Percentiles rank a stretch among this genome's conserved stretches.
Evolutionary conservation across 306 rosid species (phyloP).

Genomic region (Cucurbita argyrosperma): DNA sequence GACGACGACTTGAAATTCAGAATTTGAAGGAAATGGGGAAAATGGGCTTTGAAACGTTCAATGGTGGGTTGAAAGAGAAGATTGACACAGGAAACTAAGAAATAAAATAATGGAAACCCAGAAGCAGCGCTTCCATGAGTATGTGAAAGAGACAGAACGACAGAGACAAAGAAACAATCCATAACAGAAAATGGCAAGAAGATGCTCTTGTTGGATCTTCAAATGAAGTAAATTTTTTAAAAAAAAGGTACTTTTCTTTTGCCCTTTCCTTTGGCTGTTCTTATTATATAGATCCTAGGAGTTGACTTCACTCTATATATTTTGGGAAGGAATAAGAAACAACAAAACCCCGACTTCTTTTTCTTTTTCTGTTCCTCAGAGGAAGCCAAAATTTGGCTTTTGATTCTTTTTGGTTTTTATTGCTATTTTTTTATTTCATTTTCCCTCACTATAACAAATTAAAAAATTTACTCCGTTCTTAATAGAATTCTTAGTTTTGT

Average conservation of each 20-base stretch:
- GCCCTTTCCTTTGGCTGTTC: not conserved
- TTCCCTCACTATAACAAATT: no score
- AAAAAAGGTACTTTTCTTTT: not conserved
- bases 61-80: not conserved
- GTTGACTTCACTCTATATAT: not conserved
- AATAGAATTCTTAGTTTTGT: no score
- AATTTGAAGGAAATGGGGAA: not conserved
- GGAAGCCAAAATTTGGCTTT: not conserved
- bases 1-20: not conserved
- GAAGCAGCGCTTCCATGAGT: not conserved
- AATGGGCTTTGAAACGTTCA: slow-evolving; percentile 2
- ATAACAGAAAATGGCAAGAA: not conserved
- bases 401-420: not conserved
- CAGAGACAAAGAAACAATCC: not conserved
- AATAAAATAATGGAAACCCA: not conserved
- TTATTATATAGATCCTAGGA: not conserved
- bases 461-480: no score
- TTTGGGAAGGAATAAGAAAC: not conserved
- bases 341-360: not conserved
- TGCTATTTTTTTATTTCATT: not conserved
- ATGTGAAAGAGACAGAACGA: not conserved
- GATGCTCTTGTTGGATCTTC: not conserved
- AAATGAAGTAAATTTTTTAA: not conserved
- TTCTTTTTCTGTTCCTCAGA: not conserved
- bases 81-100: not conserved